Conservation (phyloP, 2,329 filamentous ascomycete genomes). For the Aspergillus sp. region DNA sequence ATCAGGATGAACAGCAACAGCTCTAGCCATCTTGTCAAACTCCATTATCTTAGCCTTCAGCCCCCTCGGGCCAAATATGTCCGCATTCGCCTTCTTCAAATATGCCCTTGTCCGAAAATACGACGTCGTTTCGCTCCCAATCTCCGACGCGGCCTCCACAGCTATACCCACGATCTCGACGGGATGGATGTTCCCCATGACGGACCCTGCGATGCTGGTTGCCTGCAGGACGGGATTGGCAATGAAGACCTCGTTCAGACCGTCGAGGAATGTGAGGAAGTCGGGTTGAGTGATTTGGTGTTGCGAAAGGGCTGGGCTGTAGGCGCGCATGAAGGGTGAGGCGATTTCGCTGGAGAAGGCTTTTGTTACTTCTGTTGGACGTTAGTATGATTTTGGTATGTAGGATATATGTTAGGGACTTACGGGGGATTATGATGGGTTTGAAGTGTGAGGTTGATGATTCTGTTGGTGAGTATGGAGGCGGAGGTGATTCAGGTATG, state of each 20-base stretch:
- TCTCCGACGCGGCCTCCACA: neutral
- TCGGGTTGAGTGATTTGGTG: neutral
- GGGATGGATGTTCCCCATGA: neutral
- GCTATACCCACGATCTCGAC: neutral
- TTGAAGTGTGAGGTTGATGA: neutral
- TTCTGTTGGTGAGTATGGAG: neutral
- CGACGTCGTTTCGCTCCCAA: neutral
- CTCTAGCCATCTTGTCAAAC: neutral
- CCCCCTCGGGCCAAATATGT: neutral
- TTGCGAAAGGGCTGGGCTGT: neutral
- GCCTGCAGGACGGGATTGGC: neutral
- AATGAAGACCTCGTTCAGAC: neutral
- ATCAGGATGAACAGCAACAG: neutral
- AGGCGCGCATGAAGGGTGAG: neutral
- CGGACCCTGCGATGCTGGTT: neutral
- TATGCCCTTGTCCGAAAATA: neutral
- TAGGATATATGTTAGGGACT: neutral
- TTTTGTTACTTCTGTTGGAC: neutral
- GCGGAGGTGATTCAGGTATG: too few relatives aligned
- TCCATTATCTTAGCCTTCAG: neutral
- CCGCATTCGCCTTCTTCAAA: neutral
- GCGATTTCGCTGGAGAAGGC: neutral
- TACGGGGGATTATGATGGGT: neutral
- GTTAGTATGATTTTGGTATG: neutral
- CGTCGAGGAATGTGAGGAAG: neutral